Base-by-base conservation (phyloP, 371 early-diverging fungal genomes). In the Mortierella sp. region DNA sequence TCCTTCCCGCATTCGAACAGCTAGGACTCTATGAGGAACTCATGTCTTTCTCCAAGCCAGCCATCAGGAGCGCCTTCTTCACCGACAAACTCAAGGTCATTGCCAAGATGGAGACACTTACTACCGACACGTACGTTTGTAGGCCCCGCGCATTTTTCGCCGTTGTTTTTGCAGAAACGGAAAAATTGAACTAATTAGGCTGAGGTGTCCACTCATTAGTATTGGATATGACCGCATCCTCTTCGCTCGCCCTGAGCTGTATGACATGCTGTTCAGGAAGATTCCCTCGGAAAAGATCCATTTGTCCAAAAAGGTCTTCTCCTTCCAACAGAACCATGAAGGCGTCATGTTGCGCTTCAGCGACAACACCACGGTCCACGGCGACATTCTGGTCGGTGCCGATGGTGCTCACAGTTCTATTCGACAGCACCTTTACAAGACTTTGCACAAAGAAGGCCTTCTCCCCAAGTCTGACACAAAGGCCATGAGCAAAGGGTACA, bases 1-100 rank as follows among this genome's bases (percentile, higher is more conserved):
- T 81, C 26, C 69, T 81, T 0, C 74, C 81, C 2, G 74, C 55
- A 21, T 73, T 81, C 48, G 77, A 81, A 31, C 81, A 81, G 44
- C 34, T 76, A 13, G 81, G 77, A 4, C n/a, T 81, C 6, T 61
- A 70, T 21, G 81, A 81, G 2, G 81, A 81, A 26, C 37, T 76
- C 11, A 31, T 55, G 46, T 43, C 46, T 2, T 26, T 76, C 54
- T 72, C 81, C 1, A 71, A 69, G 50, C 74, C 74, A 19, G 40
- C 71, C 13, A 21, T 37, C 19, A 28, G 37, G 13, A 34, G 28
- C 37, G 40, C 34, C 21, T 51, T 79, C 53, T 53, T 59, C 16
- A 31, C 69, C 3, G 59, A 43, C 3, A 31, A 70, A 3, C 34
- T 79, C 51, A 50, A 61, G 19, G 21, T 48, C 3, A 71, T 74